Evolutionary conservation across 805 yeast genomes (phyloP).

Genomic region (Suhomyces emberorum): DNA sequence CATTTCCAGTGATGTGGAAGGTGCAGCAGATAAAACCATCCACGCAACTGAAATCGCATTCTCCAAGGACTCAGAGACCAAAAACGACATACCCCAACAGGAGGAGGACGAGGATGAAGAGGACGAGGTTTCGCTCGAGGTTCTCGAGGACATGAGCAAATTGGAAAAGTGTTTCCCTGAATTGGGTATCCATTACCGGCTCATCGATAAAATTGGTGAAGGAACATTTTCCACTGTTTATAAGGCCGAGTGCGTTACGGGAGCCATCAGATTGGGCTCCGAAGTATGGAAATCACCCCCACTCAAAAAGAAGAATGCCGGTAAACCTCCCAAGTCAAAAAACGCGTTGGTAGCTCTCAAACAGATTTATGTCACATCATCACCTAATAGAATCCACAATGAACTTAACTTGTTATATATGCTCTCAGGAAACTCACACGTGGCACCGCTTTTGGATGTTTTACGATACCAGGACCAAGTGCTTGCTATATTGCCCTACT

Average conservation of each 20-base stretch:
- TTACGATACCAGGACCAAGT: constrained; percentile 87
- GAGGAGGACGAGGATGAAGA: constrained; percentile 22
- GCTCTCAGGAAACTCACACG: constrained; percentile 63
- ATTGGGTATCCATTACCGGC: constrained; percentile 45
- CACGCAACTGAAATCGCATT: no score
- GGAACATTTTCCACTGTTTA: constrained; percentile 65
- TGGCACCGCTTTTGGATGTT: constrained; percentile 90
- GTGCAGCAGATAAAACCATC: constrained; percentile 2
- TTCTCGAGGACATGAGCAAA: constrained; percentile 54
- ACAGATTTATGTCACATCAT: constrained; percentile 90
- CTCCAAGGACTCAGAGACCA: no score
- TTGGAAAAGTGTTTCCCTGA: constrained; percentile 54
- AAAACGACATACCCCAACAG: constrained; percentile 1
- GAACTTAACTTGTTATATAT: constrained; percentile 77
- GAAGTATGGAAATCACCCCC: constrained; percentile 48
- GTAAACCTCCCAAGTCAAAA: constrained; percentile 22
- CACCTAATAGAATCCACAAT: constrained; percentile 86
- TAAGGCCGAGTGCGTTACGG: constrained; percentile 54
- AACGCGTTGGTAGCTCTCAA: constrained; percentile 77
- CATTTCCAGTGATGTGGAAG: neutral
- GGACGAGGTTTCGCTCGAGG: constrained; percentile 50
- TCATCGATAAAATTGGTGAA: constrained; percentile 61
- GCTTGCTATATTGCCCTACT: constrained; percentile 86
- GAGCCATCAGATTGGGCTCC: constrained; percentile 33
- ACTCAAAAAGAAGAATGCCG: constrained; percentile 23